Evolutionary conservation across 192 early-diverging fungal species (phyloP).

Genomic region (Podila verticillata): DNA sequence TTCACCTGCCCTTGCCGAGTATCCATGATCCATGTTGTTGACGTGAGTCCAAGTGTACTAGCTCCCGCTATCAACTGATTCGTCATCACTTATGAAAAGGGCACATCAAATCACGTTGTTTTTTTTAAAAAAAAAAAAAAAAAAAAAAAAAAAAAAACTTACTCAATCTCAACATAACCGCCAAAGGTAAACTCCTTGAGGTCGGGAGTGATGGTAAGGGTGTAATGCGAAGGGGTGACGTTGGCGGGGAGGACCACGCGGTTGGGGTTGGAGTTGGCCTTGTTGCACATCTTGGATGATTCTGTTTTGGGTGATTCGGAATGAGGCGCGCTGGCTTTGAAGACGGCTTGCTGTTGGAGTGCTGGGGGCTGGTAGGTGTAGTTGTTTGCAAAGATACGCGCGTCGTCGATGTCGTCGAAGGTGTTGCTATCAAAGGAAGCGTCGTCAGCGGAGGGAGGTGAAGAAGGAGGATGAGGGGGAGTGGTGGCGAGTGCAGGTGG

Average conservation of each 20-base stretch:
- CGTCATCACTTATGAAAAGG: too few species aligned
- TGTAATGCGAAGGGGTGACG: constrained; percentile 85
- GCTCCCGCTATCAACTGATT: too few species aligned
- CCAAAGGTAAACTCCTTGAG: constrained; percentile 80
- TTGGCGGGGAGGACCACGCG: constrained; percentile 86
- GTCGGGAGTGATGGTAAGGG: constrained; percentile 79
- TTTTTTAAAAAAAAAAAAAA: neutral
- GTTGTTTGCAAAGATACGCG: constrained; percentile 9
- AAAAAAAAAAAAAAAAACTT: constrained; percentile 19
- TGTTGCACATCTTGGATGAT: constrained; percentile 41
- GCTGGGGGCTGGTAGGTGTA: constrained; percentile 12
- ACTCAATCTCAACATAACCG: constrained; percentile 81
- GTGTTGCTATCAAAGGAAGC: constrained; percentile 3
- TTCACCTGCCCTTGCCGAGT: too few species aligned
- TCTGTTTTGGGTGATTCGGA: neutral
- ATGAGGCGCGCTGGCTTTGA: constrained; percentile 8
- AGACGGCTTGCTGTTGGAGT: constrained; percentile 25
- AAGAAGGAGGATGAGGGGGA: constrained; percentile 6
- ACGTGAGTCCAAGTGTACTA: too few species aligned
- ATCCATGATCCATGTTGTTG: too few species aligned
- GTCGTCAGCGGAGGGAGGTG: neutral
- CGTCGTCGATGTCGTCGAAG: constrained; percentile 14
- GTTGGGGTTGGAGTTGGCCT: constrained; percentile 37
- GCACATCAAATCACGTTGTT: constrained; percentile 18
- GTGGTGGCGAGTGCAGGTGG: constrained; percentile 9